phyloP scores from a whole-genome alignment of 2,329 filamentous ascomycete genomes.

The Nemania sp. region DNA sequence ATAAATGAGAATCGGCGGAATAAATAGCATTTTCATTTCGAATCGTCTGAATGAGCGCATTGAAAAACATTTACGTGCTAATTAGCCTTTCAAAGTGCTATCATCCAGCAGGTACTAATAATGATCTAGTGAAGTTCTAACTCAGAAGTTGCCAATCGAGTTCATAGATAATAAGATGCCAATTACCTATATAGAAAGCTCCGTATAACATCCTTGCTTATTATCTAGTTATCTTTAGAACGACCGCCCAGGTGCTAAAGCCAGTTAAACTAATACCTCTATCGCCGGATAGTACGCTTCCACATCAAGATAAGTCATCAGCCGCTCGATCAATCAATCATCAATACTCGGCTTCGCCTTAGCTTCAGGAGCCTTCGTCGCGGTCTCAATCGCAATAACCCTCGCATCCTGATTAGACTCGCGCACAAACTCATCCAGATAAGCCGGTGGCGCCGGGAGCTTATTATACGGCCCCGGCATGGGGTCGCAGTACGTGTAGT shows the following conservation, averaged over 20 bases:
- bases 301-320: too few relatives aligned
- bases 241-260: not conserved
- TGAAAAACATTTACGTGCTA: too few relatives aligned
- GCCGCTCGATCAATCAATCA: not conserved
- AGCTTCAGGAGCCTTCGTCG: conserved; percentile 37
- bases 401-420: conserved; percentile 52
- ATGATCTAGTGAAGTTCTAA: too few relatives aligned
- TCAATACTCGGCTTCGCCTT: conserved; percentile 42
- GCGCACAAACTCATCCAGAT: conserved; percentile 63
- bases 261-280: not conserved
- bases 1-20: too few relatives aligned
- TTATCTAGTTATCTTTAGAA: not conserved
- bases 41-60: too few relatives aligned
- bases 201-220: too few relatives aligned
- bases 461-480: conserved; percentile 69
- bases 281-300: not conserved
- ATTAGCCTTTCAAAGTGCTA: too few relatives aligned
- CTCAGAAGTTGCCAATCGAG: too few relatives aligned
- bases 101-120: too few relatives aligned
- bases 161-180: too few relatives aligned
- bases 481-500: conserved; percentile 73
- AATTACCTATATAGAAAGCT: too few relatives aligned
- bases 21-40: too few relatives aligned
- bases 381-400: conserved; percentile 43
- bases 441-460: conserved; percentile 68